Percentiles rank a stretch among this genome's conserved stretches.
These are phyloP conservation scores for Metschnikowia borealis DNA, from an alignment of 805 yeast species.

Conservation along the genomic window DNA sequence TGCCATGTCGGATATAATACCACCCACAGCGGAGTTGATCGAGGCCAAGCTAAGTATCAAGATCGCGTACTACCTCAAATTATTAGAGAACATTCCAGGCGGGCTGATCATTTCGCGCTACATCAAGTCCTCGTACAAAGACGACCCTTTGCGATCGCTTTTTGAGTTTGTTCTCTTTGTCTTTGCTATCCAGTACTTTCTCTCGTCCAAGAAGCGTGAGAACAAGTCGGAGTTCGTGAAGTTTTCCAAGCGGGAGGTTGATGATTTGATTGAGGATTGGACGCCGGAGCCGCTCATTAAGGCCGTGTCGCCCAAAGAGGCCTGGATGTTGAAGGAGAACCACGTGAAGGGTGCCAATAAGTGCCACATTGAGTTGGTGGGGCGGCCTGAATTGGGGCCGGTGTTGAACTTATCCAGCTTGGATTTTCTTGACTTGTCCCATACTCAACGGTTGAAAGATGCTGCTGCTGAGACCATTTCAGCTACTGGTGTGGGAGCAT, in stretches of 20 bases:
- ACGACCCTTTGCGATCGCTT: slow-evolving; percentile 88
- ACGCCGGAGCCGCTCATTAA: slow-evolving; percentile 79
- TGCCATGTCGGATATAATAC: slow-evolving; percentile 17
- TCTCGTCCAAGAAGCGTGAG: slow-evolving; percentile 71
- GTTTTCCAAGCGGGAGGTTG: slow-evolving; percentile 60
- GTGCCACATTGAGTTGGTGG: slow-evolving; percentile 29
- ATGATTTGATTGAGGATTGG: slow-evolving; percentile 88
- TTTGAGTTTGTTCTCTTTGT: slow-evolving; percentile 72
- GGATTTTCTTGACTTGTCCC: slow-evolving; percentile 67
- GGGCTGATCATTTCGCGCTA: slow-evolving; percentile 61
- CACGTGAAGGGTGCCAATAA: slow-evolving; percentile 59
- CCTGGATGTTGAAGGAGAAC: slow-evolving; percentile 58
- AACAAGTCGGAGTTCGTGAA: slow-evolving; percentile 67
- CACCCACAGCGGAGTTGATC: slow-evolving; percentile 37
- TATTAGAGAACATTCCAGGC: slow-evolving; percentile 47
- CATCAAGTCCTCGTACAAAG: slow-evolving; percentile 79
- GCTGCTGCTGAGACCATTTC: slow-evolving; percentile 57
- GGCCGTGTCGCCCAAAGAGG: slow-evolving; percentile 46
- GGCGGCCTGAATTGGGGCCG: slow-evolving; percentile 23
- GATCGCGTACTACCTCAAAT: slow-evolving; percentile 34
- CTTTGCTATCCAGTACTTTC: slow-evolving; percentile 80
- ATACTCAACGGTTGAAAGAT: slow-evolving; percentile 41
- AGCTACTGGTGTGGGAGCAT: slow-evolving; percentile 90
- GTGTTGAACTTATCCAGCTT: slow-evolving; percentile 66
- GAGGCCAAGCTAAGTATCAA: slow-evolving; percentile 30